A percentile compares a stretch with the other conserved stretches of the same genome.
phyloP scores from a whole-genome alignment of 2,329 filamentous ascomycete genomes.

The Polychaeton citri region DNA sequence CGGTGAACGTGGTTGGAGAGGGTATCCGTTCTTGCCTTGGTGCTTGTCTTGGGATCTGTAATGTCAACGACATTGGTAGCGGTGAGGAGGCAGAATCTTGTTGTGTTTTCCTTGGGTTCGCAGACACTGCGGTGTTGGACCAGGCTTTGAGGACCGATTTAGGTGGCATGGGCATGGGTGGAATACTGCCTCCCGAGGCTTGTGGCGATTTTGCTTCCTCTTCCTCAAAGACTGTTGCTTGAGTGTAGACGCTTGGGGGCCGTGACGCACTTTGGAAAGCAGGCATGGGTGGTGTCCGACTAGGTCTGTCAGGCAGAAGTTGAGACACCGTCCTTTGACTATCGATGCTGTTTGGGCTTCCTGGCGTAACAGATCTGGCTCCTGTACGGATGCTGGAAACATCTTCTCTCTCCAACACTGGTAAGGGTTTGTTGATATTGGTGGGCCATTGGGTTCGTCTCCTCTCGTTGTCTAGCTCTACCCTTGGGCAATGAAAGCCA shows the following conservation, averaged over 20 bases:
- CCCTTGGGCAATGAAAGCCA: conserved; percentile 3
- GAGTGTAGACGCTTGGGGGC: conserved; percentile 10
- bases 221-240: conserved; percentile 21
- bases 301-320: conserved; percentile 20
- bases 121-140: not conserved
- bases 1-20: conserved; percentile 2
- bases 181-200: conserved; percentile 3
- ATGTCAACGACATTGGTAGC: conserved; percentile 8
- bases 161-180: conserved; percentile 1
- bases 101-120: conserved; percentile 6
- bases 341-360: conserved; percentile 12
- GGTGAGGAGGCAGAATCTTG: conserved; percentile 5
- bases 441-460: conserved; percentile 8
- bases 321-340: conserved; percentile 12
- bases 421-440: not conserved
- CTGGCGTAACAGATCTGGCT: conserved; percentile 8
- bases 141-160: not conserved
- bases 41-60: conserved; percentile 11
- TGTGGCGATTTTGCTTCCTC: conserved; percentile 8
- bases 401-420: not conserved
- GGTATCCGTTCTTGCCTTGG: conserved; percentile 3
- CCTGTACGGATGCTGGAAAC: not conserved
- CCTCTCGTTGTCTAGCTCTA: conserved; percentile 7
- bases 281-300: conserved; percentile 3
- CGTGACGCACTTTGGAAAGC: conserved; percentile 5